Conservation (phyloP, 768 basidiomycete species). For the Holtermanniella nyarrowii region DNA sequence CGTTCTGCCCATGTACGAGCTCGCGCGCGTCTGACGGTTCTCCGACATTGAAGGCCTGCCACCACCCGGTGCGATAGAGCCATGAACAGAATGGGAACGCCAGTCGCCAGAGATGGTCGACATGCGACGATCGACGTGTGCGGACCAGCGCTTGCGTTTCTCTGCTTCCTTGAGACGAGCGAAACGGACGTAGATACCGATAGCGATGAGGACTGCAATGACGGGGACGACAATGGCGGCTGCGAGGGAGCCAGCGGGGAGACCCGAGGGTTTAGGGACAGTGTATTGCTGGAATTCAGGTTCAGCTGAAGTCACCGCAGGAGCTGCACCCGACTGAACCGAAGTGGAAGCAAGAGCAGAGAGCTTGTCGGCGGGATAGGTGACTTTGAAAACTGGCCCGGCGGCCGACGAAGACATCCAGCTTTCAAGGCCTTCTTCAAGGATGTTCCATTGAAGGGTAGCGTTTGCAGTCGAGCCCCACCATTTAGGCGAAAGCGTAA, state of each 20-base stretch:
- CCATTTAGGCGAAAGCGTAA: conserved; percentile 38
- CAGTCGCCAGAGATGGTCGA: conserved; percentile 36
- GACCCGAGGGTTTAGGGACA: conserved; percentile 13
- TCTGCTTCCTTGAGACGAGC: conserved; percentile 33
- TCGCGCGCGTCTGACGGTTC: conserved; percentile 4
- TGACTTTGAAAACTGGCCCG: conserved; percentile 39
- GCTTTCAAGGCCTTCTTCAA: conserved; percentile 21
- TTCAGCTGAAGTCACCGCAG: conserved; percentile 26
- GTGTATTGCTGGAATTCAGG: conserved; percentile 34
- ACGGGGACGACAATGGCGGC: conserved; percentile 39
- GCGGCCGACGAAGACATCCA: conserved; percentile 29
- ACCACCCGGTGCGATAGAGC: conserved; percentile 17
- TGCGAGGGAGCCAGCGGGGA: conserved; percentile 36
- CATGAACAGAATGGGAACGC: conserved; percentile 31
- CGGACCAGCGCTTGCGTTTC: conserved; percentile 39
- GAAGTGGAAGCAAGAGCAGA: conserved; percentile 29
- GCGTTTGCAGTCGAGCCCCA: conserved; percentile 40
- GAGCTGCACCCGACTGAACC: conserved; percentile 19
- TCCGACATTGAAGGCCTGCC: conserved; percentile 11
- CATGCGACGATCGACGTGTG: conserved; percentile 23
- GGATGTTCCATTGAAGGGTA: conserved; percentile 36
- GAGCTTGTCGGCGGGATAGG: conserved; percentile 30
- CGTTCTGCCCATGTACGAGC: conserved; percentile 15
- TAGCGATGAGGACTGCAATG: conserved; percentile 21
- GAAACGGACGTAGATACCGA: conserved; percentile 34